Percentiles rank a stretch among this genome's conserved stretches.
These are phyloP conservation scores for Quercus glauca DNA, from an alignment of 306 rosid genomes.

Conservation along the genomic window DNA sequence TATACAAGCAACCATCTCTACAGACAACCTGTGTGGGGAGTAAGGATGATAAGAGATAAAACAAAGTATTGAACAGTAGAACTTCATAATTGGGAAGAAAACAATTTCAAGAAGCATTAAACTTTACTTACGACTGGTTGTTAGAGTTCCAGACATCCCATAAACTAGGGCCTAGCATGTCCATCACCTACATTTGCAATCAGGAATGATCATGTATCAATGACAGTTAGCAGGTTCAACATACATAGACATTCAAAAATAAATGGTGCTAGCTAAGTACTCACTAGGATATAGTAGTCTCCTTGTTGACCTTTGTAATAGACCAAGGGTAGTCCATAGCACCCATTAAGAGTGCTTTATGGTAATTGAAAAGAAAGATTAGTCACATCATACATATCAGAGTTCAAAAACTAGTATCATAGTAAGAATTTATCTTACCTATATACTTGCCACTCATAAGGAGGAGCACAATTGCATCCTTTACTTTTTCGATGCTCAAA, in stretches of 20 bases:
- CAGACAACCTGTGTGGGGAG: constrained; percentile 57
- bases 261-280: constrained; percentile 11
- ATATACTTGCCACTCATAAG: constrained; percentile 95
- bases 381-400: constrained; percentile 12
- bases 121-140: constrained; percentile 37
- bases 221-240: background rate
- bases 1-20: constrained; percentile 91
- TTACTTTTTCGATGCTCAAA: constrained; percentile 92
- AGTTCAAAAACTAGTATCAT: background rate
- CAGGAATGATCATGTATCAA: background rate
- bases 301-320: constrained; percentile 94
- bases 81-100: background rate
- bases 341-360: constrained; percentile 69
- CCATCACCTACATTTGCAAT: constrained; percentile 69
- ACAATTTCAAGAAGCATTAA: background rate
- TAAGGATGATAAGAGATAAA: background rate
- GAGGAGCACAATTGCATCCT: constrained; percentile 93
- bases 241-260: background rate
- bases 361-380: constrained; percentile 19
- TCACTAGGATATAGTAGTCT: constrained; percentile 90
- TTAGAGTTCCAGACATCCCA: constrained; percentile 91
- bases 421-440: constrained; percentile 45
- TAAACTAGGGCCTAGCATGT: constrained; percentile 94
- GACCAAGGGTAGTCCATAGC: constrained; percentile 88
- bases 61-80: background rate